Percentiles rank a stretch among this genome's conserved stretches.
Evolutionary conservation across 805 yeast genomes (phyloP).

Genomic region (Starmerella roubikii): DNA sequence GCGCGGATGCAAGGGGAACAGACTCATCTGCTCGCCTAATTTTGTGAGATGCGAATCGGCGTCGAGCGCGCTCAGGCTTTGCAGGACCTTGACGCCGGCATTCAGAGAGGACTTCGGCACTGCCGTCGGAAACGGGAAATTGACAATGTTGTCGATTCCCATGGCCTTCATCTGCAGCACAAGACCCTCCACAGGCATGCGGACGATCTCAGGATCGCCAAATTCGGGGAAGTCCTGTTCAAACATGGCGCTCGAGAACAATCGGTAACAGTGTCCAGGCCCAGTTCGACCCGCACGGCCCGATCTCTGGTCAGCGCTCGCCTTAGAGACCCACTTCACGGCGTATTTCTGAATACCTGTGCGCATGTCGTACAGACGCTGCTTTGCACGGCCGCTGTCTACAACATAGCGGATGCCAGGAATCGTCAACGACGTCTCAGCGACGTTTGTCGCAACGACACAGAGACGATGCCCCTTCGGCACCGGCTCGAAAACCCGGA

Average conservation of each 20-base stretch:
- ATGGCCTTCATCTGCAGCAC: constrained; percentile 90
- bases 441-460: constrained; percentile 92
- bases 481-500: constrained; percentile 77
- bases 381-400: constrained; percentile 90
- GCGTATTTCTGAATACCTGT: constrained; percentile 90
- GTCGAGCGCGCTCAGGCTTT: constrained; percentile 66
- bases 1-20: constrained; percentile 87
- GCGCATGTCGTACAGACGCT: constrained; percentile 63
- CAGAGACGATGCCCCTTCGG: constrained; percentile 79
- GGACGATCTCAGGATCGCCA: constrained; percentile 72
- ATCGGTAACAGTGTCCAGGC: constrained; percentile 91
- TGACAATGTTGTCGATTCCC: constrained; percentile 82
- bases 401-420: constrained; percentile 92
- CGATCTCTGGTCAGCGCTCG: constrained; percentile 87
- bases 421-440: constrained; percentile 92
- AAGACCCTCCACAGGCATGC: constrained; percentile 96
- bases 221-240: constrained; percentile 77
- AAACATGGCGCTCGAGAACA: constrained; percentile 85
- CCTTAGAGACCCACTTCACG: constrained; percentile 84
- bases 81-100: constrained; percentile 54
- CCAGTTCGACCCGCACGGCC: constrained; percentile 99
- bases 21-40: constrained; percentile 72
- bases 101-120: constrained; percentile 51
- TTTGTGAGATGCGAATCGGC: constrained; percentile 47
- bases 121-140: constrained; percentile 94